Evolutionary conservation across 805 yeast genomes (phyloP), one percentile per base, ranked within the genome.

Genomic region (Wickerhamiella musiphila): DNA sequence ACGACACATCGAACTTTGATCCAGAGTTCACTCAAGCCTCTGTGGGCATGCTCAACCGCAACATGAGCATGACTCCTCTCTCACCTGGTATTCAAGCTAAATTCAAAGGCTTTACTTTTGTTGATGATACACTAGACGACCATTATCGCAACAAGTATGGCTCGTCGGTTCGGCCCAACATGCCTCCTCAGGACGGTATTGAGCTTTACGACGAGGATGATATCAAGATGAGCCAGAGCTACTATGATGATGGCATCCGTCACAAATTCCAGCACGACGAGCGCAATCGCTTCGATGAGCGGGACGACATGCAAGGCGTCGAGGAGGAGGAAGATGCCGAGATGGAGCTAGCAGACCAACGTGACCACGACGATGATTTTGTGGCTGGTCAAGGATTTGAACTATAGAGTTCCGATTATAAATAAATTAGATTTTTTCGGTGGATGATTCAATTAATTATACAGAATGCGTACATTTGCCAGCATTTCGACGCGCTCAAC

Each of bases 1-100:
- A 90, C 2, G 98, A 90, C 54, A 86, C 94, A 3, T 79, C 94
- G 4, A 90, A 90, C 56, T 90, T 90, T 56, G 98, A 90, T 52
- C 96, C 98, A 4, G 96, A 90, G 56, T 90, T 90, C 57, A 90
- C 98, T 14, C 76, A 74, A 46, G 81, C 93, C 26, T 75, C 92
- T 12, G 82, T 94, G 0, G 75, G 93, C 6, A 36, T 43, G 28
- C 73, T 73, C 24, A 68, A 83, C 52, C 75, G 59, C 63, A 63
- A 74, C 51, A 58, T 44, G 47, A 56, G 55, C 29, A 31, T 42
- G 19, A 78, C 94, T 4, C 96, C 96, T 20, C 60, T 90, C 40
- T 75, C 92, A 7, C 94, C 94, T 3, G 94, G 92, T 0, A 73
- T 86, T 47, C 98, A 90, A 58, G 95, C 90, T 32, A 84, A 84